phyloP scores from a whole-genome alignment of 192 early-diverging fungal species.

The Coemansia sp. region DNA sequence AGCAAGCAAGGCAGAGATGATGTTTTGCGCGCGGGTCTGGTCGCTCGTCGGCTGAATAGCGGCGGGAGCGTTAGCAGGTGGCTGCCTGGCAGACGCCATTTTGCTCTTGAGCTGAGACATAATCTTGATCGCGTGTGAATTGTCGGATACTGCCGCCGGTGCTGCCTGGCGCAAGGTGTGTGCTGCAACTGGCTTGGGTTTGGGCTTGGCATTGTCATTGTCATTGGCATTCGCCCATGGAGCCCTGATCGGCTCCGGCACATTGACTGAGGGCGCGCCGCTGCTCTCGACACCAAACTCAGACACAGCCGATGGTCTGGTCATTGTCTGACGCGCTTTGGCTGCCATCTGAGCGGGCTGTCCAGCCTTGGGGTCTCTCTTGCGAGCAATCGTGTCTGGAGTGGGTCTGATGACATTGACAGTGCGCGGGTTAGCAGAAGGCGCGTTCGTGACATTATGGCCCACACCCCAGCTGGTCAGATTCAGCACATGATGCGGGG shows the following conservation, averaged over 20 bases:
- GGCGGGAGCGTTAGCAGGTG: not conserved
- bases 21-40: conserved; percentile 28
- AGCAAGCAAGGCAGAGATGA: conserved; percentile 39
- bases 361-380: conserved; percentile 1
- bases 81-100: conserved; percentile 2
- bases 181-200: not conserved
- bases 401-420: conserved; percentile 27
- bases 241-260: conserved; percentile 33
- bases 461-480: conserved; percentile 53
- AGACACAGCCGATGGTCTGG: conserved; percentile 1
- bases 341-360: conserved; percentile 18
- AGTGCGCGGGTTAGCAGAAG: conserved; percentile 15
- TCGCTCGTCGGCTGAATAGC: not conserved
- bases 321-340: conserved; percentile 14
- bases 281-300: not conserved
- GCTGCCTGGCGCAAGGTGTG: not conserved
- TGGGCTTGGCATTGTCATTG: conserved; percentile 9
- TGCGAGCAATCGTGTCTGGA: conserved; percentile 5
- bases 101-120: conserved; percentile 27
- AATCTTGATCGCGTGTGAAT: conserved; percentile 20
- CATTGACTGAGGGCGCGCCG: conserved; percentile 9
- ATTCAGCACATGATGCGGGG: conserved; percentile 65
- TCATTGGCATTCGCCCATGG: conserved; percentile 22
- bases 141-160: not conserved
- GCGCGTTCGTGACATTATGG: conserved; percentile 13